Percentiles rank a stretch among this genome's conserved stretches.
Conservation (phyloP, 805 yeast species). For the Yarrowia keelungensis region DNA sequence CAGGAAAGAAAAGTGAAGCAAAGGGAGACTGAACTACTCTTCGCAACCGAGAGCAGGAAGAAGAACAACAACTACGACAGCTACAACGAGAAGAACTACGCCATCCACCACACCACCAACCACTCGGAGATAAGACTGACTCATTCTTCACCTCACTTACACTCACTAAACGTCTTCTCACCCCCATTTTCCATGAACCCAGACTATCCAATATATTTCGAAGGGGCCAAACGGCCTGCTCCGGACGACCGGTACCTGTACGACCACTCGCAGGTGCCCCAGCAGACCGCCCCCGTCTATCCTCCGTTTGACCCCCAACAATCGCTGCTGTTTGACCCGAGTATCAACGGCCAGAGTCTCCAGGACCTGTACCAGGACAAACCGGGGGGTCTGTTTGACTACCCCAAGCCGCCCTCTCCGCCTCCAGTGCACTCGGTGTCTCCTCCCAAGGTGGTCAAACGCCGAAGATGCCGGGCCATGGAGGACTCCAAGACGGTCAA, state of each 20-base stretch:
- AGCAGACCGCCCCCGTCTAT: background rate
- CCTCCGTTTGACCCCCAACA: conserved; percentile 14
- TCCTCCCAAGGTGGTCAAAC: conserved; percentile 22
- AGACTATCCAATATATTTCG: conserved; percentile 25
- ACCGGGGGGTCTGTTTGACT: conserved; percentile 10
- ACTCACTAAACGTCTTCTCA: background rate
- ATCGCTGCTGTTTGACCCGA: conserved; percentile 21
- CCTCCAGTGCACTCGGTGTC: conserved; percentile 11
- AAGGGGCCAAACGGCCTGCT: conserved; percentile 12
- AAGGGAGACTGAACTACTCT: too few relatives aligned
- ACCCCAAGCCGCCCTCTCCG: conserved; percentile 19
- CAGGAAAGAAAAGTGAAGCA: too few relatives aligned
- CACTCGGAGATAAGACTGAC: background rate
- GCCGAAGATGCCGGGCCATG: conserved; percentile 19
- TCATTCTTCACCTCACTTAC: too few relatives aligned
- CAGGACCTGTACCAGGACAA: conserved; percentile 36
- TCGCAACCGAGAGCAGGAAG: too few relatives aligned
- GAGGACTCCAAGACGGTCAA: conserved; percentile 25
- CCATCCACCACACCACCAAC: background rate
- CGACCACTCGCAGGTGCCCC: conserved; percentile 3
- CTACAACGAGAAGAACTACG: too few relatives aligned
- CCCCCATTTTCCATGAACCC: background rate
- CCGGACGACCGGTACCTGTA: conserved; percentile 16
- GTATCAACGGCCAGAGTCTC: conserved; percentile 11
- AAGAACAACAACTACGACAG: too few relatives aligned